phyloP scores from a whole-genome alignment of 306 rosid species.

The Begonia masoniana region DNA sequence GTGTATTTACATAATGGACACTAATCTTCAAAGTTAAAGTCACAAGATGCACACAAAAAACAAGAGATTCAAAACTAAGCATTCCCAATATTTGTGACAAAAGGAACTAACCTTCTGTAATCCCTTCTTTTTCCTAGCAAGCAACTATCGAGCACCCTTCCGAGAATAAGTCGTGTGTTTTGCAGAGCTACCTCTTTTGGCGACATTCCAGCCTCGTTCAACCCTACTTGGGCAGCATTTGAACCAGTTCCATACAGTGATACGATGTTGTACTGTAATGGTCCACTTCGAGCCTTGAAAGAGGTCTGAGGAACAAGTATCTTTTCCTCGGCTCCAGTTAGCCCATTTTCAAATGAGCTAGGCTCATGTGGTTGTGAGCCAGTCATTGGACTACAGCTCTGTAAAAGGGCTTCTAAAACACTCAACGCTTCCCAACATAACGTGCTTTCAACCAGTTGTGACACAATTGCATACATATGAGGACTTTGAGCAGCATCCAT shows the following conservation, averaged over 20 bases:
- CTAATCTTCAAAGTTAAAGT: too few species aligned
- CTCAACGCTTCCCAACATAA: slow-evolving; percentile 96
- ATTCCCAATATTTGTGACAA: slow-evolving; percentile 67
- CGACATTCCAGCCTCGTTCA: slow-evolving; percentile 49
- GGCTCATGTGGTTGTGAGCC: slow-evolving; percentile 68
- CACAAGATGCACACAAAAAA: background rate
- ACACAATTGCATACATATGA: slow-evolving; percentile 87
- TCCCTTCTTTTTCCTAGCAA: slow-evolving; percentile 82
- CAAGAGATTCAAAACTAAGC: slow-evolving; percentile 12
- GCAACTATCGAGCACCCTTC: slow-evolving; percentile 78
- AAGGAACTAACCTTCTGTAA: slow-evolving; percentile 78
- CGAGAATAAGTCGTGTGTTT: slow-evolving; percentile 78
- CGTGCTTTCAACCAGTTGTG: slow-evolving; percentile 96
- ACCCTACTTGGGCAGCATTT: slow-evolving; percentile 22
- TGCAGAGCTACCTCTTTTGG: slow-evolving; percentile 76
- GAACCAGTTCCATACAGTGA: slow-evolving; percentile 27
- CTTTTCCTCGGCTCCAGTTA: slow-evolving; percentile 54
- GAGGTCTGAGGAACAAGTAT: slow-evolving; percentile 72
- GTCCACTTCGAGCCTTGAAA: slow-evolving; percentile 94
- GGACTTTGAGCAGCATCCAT: slow-evolving; percentile 99
- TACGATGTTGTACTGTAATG: slow-evolving; percentile 58
- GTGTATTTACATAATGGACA: too few species aligned
- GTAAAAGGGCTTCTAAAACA: slow-evolving; percentile 93
- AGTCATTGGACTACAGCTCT: slow-evolving; percentile 87
- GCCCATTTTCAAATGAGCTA: slow-evolving; percentile 62